Evolutionary conservation across 306 rosid species (phyloP).

Genomic region (Ormosia semicastrata): DNA sequence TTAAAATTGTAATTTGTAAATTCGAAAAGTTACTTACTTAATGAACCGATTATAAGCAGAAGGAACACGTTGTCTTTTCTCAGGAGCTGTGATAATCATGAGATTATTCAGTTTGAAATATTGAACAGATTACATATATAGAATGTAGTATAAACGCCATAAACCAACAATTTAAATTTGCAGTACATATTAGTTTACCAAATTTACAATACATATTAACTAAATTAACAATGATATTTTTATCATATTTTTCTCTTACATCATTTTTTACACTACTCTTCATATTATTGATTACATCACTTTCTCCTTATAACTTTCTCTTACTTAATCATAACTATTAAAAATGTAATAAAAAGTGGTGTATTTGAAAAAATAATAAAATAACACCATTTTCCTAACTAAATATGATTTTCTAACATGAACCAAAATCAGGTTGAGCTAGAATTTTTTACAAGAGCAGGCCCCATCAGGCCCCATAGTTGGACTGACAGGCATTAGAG

Average conservation of each 20-base stretch:
- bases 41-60: conserved; percentile 95
- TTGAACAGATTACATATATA: background rate
- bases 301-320: no score
- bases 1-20: background rate
- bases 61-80: conserved; percentile 97
- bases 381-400: no score
- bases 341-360: no score
- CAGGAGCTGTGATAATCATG: conserved; percentile 69
- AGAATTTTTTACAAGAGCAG: background rate
- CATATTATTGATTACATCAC: no score
- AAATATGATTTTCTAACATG: background rate
- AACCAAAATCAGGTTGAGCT: background rate
- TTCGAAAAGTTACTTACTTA: conserved; percentile 56
- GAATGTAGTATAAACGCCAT: background rate
- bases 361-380: no score
- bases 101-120: conserved; percentile 1
- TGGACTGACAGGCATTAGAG: background rate
- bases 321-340: no score
- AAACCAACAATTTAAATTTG: conserved; percentile 1
- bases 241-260: no score
- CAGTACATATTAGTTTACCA: background rate
- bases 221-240: no score
- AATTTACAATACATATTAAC: background rate
- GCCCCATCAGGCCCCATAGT: background rate
- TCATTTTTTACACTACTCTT: no score